phyloP scores from a whole-genome alignment of 1,139 yeast species.

The Zygotorulaspora mrakii region DNA sequence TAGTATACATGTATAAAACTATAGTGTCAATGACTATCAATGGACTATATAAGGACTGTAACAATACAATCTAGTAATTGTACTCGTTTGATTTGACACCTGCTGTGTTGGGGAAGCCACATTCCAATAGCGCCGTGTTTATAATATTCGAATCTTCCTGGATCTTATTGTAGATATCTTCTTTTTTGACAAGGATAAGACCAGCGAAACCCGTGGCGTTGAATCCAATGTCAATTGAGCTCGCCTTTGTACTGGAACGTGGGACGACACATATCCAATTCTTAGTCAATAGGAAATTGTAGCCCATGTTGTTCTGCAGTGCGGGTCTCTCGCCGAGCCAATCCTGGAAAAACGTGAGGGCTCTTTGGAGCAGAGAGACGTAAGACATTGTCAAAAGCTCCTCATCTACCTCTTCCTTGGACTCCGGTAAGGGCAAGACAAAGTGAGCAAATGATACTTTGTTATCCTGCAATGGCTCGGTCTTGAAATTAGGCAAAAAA shows the following conservation, averaged over 20 bases:
- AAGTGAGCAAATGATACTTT: constrained; percentile 79
- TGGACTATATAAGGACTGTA: background rate
- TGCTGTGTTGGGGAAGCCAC: constrained; percentile 64
- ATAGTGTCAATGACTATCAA: background rate
- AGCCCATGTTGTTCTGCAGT: constrained; percentile 42
- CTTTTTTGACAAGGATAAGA: constrained; percentile 67
- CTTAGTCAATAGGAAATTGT: constrained; percentile 76
- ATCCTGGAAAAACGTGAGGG: constrained; percentile 61
- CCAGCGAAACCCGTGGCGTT: constrained; percentile 84
- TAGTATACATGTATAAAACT: background rate
- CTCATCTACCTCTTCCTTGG: constrained; percentile 45
- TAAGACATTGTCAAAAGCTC: constrained; percentile 56
- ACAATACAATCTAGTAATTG: constrained; percentile 37
- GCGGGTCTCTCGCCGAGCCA: constrained; percentile 40
- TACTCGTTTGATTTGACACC: constrained; percentile 44
- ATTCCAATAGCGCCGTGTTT: constrained; percentile 48
- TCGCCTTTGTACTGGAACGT: constrained; percentile 45
- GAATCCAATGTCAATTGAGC: constrained; percentile 49
- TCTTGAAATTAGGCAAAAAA: constrained; percentile 50
- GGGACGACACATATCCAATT: constrained; percentile 87
- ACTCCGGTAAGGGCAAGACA: constrained; percentile 59
- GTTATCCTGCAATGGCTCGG: constrained; percentile 59
- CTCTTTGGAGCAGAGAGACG: constrained; percentile 65
- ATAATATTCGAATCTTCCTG: constrained; percentile 39
- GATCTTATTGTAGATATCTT: constrained; percentile 47